Conservation (phyloP, 352 stramenopile genomes). For the Phytopythium aichiense region DNA sequence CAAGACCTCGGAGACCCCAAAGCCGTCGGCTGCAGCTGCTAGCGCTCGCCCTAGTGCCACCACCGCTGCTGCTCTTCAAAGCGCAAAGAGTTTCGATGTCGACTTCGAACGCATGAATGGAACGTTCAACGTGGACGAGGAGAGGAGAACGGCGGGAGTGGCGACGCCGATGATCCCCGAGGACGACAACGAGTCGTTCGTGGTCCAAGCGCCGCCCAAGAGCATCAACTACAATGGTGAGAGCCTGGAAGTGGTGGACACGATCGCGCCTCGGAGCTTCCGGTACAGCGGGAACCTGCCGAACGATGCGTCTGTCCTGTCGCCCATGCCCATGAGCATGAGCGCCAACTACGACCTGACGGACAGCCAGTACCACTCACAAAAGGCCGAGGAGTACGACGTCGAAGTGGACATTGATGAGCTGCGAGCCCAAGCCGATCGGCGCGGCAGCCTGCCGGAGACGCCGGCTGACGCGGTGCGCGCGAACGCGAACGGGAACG, state of each 20-base stretch:
- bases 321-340: conserved; percentile 39
- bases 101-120: conserved; percentile 48
- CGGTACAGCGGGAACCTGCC: conserved; percentile 49
- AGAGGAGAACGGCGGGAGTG: conserved; percentile 13
- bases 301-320: conserved; percentile 32
- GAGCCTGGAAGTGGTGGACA: conserved; percentile 44
- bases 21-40: not conserved
- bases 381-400: conserved; percentile 68
- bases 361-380: conserved; percentile 70
- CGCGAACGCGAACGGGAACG: conserved; percentile 4
- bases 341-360: conserved; percentile 61
- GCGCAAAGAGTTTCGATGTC: conserved; percentile 49
- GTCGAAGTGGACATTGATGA: conserved; percentile 32
- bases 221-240: conserved; percentile 72
- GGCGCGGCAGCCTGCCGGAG: conserved; percentile 38
- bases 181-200: conserved; percentile 15
- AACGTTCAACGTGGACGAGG: conserved; percentile 51
- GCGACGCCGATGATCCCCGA: not conserved
- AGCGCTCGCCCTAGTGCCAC: conserved; percentile 12
- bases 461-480: conserved; percentile 16
- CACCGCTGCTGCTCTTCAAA: conserved; percentile 10
- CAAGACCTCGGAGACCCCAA: conserved; percentile 10
- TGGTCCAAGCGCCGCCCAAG: conserved; percentile 36
- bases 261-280: conserved; percentile 54
- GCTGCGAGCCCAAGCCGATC: conserved; percentile 16